Conservation (phyloP, 2,329 filamentous ascomycete species). For the Stachybotrys chartarum region DNA sequence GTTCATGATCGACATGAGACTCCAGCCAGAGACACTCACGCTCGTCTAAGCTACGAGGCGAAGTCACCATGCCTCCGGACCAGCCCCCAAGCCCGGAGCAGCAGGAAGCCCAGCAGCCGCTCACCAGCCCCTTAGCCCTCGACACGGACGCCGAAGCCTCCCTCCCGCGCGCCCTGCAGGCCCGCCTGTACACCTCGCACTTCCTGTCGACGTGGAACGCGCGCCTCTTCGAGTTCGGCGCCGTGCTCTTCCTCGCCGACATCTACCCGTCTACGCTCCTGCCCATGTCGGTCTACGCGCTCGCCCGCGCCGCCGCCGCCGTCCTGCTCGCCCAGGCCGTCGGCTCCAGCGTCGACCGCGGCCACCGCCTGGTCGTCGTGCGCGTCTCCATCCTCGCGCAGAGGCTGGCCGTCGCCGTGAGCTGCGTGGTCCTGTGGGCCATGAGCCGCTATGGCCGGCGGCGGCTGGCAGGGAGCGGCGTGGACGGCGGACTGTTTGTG, state of each 20-base stretch:
- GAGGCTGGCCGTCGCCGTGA: conserved; percentile 36
- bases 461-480: not conserved
- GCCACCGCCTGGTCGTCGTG: conserved; percentile 42
- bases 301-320: conserved; percentile 50
- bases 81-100: no score
- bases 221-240: conserved; percentile 56
- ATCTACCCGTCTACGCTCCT: conserved; percentile 54
- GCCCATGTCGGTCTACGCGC: conserved; percentile 62
- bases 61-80: no score
- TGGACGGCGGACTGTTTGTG: not conserved
- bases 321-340: conserved; percentile 51
- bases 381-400: conserved; percentile 39
- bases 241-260: conserved; percentile 49
- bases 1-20: no score
- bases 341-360: conserved; percentile 51
- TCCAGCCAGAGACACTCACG: no score
- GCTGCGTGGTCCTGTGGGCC: conserved; percentile 35
- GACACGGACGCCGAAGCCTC: no score
- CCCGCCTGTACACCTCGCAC: conserved; percentile 47
- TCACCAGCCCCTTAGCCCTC: no score
- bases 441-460: not conserved
- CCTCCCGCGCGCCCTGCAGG: not conserved
- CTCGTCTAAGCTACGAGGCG: no score
- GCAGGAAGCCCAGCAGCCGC: no score
- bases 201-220: conserved; percentile 59